Percentiles rank a stretch among this genome's conserved stretches.
Evolutionary conservation across 352 stramenopile genomes (phyloP).

Genomic region (Phytophthora quininea): DNA sequence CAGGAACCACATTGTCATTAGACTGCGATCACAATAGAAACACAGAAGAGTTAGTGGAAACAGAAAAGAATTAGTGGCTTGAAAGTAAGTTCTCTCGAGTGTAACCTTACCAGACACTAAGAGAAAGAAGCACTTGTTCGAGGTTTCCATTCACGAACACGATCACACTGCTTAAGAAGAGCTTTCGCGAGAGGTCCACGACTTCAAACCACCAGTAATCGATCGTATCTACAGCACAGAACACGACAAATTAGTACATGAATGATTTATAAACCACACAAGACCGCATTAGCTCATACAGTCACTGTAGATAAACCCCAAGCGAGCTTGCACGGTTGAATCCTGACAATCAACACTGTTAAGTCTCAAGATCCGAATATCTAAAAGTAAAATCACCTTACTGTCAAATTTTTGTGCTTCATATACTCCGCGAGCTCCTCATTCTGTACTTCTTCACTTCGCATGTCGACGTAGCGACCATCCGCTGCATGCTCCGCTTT

Average conservation of each 20-base stretch:
- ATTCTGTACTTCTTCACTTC: slow-evolving; percentile 61
- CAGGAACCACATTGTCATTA: slow-evolving; percentile 80
- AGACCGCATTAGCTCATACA: slow-evolving; percentile 38
- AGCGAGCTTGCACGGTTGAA: slow-evolving; percentile 62
- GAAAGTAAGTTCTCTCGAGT: background rate
- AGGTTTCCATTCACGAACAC: slow-evolving; percentile 78
- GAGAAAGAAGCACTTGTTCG: slow-evolving; percentile 68
- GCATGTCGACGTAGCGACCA: slow-evolving; percentile 64
- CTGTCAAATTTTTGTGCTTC: slow-evolving; percentile 73
- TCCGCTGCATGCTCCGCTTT: slow-evolving; percentile 48
- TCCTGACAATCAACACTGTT: slow-evolving; percentile 37
- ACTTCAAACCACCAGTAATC: slow-evolving; percentile 87
- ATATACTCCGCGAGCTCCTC: slow-evolving; percentile 78
- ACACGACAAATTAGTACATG: slow-evolving; percentile 2
- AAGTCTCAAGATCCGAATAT: too few relatives aligned
- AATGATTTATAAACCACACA: background rate
- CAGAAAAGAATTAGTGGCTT: too few relatives aligned
- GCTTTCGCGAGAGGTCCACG: slow-evolving; percentile 76
- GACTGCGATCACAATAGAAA: slow-evolving; percentile 22
- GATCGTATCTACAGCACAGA: slow-evolving; percentile 46
- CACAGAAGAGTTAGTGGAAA: background rate
- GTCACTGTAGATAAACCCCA: slow-evolving; percentile 83
- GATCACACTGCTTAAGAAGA: slow-evolving; percentile 77
- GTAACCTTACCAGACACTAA: slow-evolving; percentile 59
- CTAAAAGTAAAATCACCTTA: slow-evolving; percentile 12